Conservation (phyloP, 169 alveolate genomes). For the Eimeria tenella region DNA sequence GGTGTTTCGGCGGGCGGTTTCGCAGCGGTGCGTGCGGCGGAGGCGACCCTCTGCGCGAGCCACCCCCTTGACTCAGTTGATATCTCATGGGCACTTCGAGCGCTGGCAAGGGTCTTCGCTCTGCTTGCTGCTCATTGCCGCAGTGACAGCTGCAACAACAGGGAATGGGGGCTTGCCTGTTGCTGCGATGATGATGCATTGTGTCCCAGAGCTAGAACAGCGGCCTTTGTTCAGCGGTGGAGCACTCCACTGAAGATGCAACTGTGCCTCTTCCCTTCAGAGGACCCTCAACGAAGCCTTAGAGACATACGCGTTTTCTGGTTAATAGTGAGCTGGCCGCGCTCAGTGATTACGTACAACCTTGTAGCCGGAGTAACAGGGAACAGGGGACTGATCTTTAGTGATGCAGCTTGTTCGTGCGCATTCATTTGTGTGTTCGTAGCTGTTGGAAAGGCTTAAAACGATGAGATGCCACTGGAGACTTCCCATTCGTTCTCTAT, state of each 20-base stretch:
- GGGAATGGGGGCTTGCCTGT: slow-evolving; percentile 43
- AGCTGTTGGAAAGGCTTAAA: slow-evolving; percentile 52
- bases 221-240: slow-evolving; percentile 45
- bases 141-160: slow-evolving; percentile 20
- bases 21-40: slow-evolving; percentile 58
- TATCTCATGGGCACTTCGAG: slow-evolving; percentile 41
- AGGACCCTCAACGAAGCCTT: slow-evolving; percentile 53
- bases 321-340: slow-evolving; percentile 8
- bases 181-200: slow-evolving; percentile 4
- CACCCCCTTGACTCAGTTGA: neutral
- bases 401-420: neutral
- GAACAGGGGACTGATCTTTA: neutral
- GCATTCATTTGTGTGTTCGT: neutral
- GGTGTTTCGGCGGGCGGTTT: neutral
- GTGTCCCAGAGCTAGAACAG: slow-evolving; percentile 12
- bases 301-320: slow-evolving; percentile 42
- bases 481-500: slow-evolving; percentile 37
- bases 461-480: slow-evolving; percentile 3
- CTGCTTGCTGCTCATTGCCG: slow-evolving; percentile 36
- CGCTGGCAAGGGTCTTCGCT: slow-evolving; percentile 30
- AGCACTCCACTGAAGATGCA: neutral
- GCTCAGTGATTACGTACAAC: neutral
- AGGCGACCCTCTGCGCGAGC: slow-evolving; percentile 23
- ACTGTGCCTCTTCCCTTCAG: slow-evolving; percentile 28
- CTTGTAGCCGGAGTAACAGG: neutral